Percentiles rank a stretch among this genome's conserved stretches.
These are phyloP conservation scores for Clarireedia homoeocarpa DNA, from an alignment of 2,329 filamentous ascomycete genomes.

Conservation along the genomic window DNA sequence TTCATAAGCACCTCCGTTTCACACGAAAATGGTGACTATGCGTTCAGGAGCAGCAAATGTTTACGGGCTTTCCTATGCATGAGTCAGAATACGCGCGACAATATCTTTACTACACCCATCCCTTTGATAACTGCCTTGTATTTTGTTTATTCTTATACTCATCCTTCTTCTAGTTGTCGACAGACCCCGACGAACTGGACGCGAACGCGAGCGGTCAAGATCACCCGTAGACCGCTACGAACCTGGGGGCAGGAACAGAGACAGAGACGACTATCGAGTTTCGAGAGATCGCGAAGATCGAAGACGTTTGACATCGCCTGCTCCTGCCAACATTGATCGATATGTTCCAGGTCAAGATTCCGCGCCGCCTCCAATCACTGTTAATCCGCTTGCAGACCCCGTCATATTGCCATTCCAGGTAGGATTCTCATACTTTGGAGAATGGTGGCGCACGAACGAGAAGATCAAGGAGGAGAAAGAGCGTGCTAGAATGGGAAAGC, in stretches of 20 bases:
- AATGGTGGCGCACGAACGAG: constrained; percentile 81
- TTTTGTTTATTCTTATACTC: constrained; percentile 16
- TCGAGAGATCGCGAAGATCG: constrained; percentile 49
- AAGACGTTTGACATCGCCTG: constrained; percentile 48
- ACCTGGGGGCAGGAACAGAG: constrained; percentile 47
- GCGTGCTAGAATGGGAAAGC: constrained; percentile 58
- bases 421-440: constrained; percentile 77
- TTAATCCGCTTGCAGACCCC: constrained; percentile 66
- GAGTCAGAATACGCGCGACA: too few relatives aligned
- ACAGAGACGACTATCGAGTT: constrained; percentile 57
- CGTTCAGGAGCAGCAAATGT: too few relatives aligned
- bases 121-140: constrained; percentile 11
- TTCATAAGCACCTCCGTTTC: not conserved
- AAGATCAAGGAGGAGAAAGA: constrained; percentile 78
- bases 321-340: constrained; percentile 68
- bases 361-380: constrained; percentile 38
- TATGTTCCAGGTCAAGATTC: constrained; percentile 71
- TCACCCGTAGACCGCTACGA: constrained; percentile 67
- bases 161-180: constrained; percentile 41
- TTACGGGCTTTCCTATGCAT: too few relatives aligned
- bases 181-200: constrained; percentile 40
- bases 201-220: constrained; percentile 64
- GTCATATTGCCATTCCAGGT: constrained; percentile 70
- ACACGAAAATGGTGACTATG: not conserved
- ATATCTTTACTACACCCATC: not conserved